Evolutionary conservation across 1,284 basidiomycete species (phyloP).

Genomic region (Naganishia albida): DNA sequence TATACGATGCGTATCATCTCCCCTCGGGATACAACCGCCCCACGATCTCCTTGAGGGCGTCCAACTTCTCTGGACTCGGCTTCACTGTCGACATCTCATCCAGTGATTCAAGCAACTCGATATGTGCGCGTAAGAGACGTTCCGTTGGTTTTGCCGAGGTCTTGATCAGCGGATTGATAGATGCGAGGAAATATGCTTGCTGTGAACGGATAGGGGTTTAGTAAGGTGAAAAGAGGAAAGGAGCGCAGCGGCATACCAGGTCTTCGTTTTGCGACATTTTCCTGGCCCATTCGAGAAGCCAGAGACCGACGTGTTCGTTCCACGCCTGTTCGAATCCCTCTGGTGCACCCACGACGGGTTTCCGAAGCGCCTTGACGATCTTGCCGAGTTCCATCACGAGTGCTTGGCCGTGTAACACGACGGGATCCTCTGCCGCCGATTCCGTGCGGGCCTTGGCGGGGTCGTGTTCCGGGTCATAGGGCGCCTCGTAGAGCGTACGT

Average conservation of each 20-base stretch:
- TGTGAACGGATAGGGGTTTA: constrained; percentile 10
- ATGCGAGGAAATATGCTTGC: constrained; percentile 43
- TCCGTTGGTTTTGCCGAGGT: constrained; percentile 41
- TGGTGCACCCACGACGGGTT: neutral
- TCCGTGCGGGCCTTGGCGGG: constrained; percentile 40
- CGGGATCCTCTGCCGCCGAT: constrained; percentile 34
- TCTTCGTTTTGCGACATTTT: constrained; percentile 38
- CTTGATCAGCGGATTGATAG: constrained; percentile 43
- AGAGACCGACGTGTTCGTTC: constrained; percentile 42
- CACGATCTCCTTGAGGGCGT: neutral
- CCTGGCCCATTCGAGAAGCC: constrained; percentile 44
- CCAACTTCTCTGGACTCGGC: constrained; percentile 32
- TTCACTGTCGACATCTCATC: constrained; percentile 31
- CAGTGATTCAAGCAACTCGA: constrained; percentile 36
- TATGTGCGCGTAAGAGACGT: constrained; percentile 42
- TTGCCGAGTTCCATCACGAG: constrained; percentile 39
- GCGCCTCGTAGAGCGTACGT: constrained; percentile 45
- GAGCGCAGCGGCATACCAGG: constrained; percentile 41
- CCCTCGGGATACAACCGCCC: too few species aligned
- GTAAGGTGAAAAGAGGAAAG: neutral
- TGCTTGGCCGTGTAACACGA: constrained; percentile 33
- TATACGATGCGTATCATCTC: too few species aligned
- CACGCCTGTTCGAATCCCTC: constrained; percentile 32
- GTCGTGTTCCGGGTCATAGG: constrained; percentile 44
- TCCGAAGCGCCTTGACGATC: constrained; percentile 46